phyloP scores from a whole-genome alignment of 2,329 filamentous ascomycete genomes.

The Neonectria sp. region DNA sequence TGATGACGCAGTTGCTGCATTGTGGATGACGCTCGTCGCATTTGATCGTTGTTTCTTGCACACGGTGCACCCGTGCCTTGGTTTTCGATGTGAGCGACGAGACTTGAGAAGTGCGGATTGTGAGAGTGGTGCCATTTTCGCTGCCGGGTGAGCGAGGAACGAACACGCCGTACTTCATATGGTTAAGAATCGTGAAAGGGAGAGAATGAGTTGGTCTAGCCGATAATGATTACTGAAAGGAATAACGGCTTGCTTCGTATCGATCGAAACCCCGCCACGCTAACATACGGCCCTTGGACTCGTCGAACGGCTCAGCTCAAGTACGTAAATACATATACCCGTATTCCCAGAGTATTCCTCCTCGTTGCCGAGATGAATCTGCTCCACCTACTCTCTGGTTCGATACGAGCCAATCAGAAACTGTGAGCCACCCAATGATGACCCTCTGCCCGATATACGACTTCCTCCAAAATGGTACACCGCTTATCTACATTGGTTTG shows the following conservation, averaged over 20 bases:
- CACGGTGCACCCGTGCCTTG: slow-evolving; percentile 45
- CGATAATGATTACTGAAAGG: not conserved
- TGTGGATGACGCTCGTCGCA: slow-evolving; percentile 52
- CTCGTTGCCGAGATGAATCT: too few relatives aligned
- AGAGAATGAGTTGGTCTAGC: not conserved
- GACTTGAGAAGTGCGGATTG: not conserved
- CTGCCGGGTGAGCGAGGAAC: not conserved
- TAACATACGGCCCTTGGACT: not conserved
- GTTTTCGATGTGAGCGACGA: slow-evolving; percentile 42
- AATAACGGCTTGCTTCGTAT: not conserved
- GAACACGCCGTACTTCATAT: not conserved
- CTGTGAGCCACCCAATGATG: slow-evolving; percentile 65
- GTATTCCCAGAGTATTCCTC: not conserved
- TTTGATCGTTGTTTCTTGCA: slow-evolving; percentile 49
- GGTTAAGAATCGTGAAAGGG: not conserved
- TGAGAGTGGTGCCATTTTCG: not conserved
- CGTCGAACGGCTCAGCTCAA: too few relatives aligned
- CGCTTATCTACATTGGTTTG: slow-evolving; percentile 80
- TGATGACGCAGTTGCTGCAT: slow-evolving; percentile 49
- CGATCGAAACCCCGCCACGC: not conserved
- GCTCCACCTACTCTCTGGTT: too few relatives aligned
- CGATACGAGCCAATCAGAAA: too few relatives aligned
- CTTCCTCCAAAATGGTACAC: slow-evolving; percentile 71
- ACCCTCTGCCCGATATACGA: slow-evolving; percentile 67
- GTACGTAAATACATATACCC: not conserved